Conservation (phyloP, 225 moss, liverwort and hornwort species). For the Lunularia cruciata region DNA sequence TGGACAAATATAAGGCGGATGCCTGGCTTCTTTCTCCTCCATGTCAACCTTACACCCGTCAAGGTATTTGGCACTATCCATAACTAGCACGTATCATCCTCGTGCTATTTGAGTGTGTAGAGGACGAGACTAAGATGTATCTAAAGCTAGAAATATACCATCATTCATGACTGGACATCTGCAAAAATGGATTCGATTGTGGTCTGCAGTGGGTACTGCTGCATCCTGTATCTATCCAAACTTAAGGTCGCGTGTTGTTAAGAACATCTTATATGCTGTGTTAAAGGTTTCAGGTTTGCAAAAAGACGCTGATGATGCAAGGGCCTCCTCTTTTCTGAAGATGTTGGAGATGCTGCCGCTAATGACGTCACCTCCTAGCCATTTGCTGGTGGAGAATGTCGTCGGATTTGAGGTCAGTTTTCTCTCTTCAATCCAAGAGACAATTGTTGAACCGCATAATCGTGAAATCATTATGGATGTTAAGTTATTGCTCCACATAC, state of each 20-base stretch:
- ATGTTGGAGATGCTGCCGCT: slow-evolving; percentile 80
- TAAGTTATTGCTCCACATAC: too few species aligned
- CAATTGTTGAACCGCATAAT: too few species aligned
- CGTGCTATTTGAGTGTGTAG: background rate
- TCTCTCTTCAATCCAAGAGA: too few species aligned
- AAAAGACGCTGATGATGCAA: slow-evolving; percentile 86
- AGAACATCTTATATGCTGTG: slow-evolving; percentile 56
- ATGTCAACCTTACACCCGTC: slow-evolving; percentile 96
- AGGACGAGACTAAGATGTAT: background rate
- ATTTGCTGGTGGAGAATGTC: slow-evolving; percentile 89
- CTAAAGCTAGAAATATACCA: too few species aligned
- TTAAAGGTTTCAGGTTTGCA: slow-evolving; percentile 93
- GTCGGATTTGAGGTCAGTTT: slow-evolving; percentile 90
- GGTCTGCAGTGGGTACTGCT: too few species aligned
- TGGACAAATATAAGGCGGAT: slow-evolving; percentile 80
- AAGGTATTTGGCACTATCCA: slow-evolving; percentile 53
- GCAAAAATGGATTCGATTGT: background rate
- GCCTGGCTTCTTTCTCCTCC: slow-evolving; percentile 97
- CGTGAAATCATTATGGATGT: too few species aligned
- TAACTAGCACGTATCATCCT: background rate
- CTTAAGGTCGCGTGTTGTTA: background rate
- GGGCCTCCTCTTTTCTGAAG: slow-evolving; percentile 84
- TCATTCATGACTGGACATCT: background rate
- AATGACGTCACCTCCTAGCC: slow-evolving; percentile 69
- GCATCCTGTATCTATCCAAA: too few species aligned